Base-by-base conservation (phyloP, 371 early-diverging fungal species). In the Capillidium rhysosporum region DNA sequence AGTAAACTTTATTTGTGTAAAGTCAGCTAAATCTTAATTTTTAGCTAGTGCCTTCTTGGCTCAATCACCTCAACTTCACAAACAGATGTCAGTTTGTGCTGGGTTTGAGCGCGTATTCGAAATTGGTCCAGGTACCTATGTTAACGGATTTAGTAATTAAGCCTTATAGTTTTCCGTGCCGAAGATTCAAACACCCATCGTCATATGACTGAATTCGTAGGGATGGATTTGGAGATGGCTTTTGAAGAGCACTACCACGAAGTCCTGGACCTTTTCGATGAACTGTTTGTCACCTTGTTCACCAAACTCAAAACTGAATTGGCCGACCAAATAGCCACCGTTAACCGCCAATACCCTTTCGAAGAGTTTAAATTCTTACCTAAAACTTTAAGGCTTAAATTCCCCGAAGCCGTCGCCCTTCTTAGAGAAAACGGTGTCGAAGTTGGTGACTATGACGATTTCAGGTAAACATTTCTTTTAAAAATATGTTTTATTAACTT, bases 181-280 rank as follows among this genome's bases (percentile, higher is more conserved):
- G 99, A 99, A 66, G 84, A 98, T 73, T 89, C 97, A 43, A 85
- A 89, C 68, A 98, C 98, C 18, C 98, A 95, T 67, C 82, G 99
- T 41, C 99, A 99, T 69, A 87, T 99, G 89, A 97, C 98, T 60
- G 99, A 99, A 69, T 99, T 96, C 72, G 80, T 92, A 34, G 98
- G 98, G 46, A 83, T 99, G 56, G 99, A 99, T 89, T 66, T 99
- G 69, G 99, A 99, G 69, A 98, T 97, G 96, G 89, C 98, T 9
- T 90, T 98, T 65, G 81, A 90, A 56, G 92, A 90, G 67, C 92
- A 93, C 64, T 99, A 99, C 71, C 91, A 93, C 59, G 98, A 98
- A 74, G 83, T 96, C 23, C 70, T 98, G 57, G 83, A 92, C 52
- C 67, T 75, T 21, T 61, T 66, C 46, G 44, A 47, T 41, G 49